Conservation (phyloP, 495 filamentous ascomycete genomes). For the Talaromyces wortmannii region DNA sequence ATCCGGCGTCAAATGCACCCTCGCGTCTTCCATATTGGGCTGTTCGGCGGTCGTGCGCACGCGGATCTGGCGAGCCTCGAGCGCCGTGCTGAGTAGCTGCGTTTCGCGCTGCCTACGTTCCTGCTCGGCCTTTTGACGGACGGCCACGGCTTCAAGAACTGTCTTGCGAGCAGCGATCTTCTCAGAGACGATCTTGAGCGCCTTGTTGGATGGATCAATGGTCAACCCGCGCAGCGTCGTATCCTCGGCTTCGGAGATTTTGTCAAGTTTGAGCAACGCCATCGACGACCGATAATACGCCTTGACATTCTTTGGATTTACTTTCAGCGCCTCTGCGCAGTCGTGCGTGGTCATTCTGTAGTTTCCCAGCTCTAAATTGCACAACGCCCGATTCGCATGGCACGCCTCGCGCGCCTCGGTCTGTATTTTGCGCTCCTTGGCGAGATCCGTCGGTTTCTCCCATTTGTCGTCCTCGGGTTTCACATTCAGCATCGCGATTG, state of each 20-base stretch:
- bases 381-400: slow-evolving; percentile 79
- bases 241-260: slow-evolving; percentile 69
- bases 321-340: slow-evolving; percentile 68
- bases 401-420: slow-evolving; percentile 62
- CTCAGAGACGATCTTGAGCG: slow-evolving; percentile 44
- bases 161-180: slow-evolving; percentile 42
- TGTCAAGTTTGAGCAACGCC: slow-evolving; percentile 68
- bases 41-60: slow-evolving; percentile 59
- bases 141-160: slow-evolving; percentile 24
- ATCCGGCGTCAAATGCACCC: slow-evolving; percentile 60
- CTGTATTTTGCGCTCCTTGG: slow-evolving; percentile 52
- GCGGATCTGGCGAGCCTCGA: slow-evolving; percentile 67
- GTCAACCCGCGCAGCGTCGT: slow-evolving; percentile 61
- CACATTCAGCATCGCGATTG: slow-evolving; percentile 55
- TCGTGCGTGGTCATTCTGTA: slow-evolving; percentile 78
- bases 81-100: slow-evolving; percentile 56
- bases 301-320: slow-evolving; percentile 77
- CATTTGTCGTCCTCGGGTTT: slow-evolving; percentile 43
- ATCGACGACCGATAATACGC: slow-evolving; percentile 77
- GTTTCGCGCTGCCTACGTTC: slow-evolving; percentile 49
- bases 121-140: slow-evolving; percentile 36
- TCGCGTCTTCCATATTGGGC: slow-evolving; percentile 79
- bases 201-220: slow-evolving; percentile 55
- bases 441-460: slow-evolving; percentile 33
- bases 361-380: slow-evolving; percentile 77